Evolutionary conservation across 768 basidiomycete genomes (phyloP), one percentile per base, ranked within the genome.

Genomic region (Pleurotus salmoneostramineus): DNA sequence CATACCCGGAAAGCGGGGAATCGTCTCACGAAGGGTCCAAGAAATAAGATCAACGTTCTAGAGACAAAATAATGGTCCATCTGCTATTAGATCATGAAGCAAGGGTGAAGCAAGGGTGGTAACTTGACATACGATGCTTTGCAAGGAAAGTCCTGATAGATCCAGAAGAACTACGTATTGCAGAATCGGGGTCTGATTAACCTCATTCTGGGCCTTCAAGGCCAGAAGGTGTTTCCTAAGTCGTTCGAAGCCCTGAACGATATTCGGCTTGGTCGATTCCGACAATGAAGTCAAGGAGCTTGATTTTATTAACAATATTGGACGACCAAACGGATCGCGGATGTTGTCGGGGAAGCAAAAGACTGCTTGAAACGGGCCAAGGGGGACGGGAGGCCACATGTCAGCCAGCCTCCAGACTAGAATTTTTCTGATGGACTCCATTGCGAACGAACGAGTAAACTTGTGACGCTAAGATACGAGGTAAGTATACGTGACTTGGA

Each of bases 1-100:
- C 83, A 91, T 82, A 56, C 89, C 89, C 52, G 90, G 87, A 72
- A 83, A 91, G 52, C 81, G 79, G 37, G 88, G 88, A 44, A 86
- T 75, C 33, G 87, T 75, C 62, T 91, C 87, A 59, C 80, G 80
- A 58, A 85, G 65, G 48, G 80, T 78, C 85, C 86, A 91, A 15
- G 79, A 74, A 45, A 87, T 73, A 5, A 88, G 69, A 61, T 89
- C 85, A 40, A 85, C 64, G 63, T 79, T 81, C 84, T 90, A 43
- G 8, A 56, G 54, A 40, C 62, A 46, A 61, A 50, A 47, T 56
- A 33, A 42, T 42, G 40, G 62, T 61, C 58, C 59, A 54, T 37
- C 48, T 56, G 42, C 36, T n/a, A 48, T 36, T 40, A 33, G 33
- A 55, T 37, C 56, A 40, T 33, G 44, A 40, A 43, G 52, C 37